These are phyloP conservation scores for Casuarina cunninghamiana DNA, from an alignment of 306 rosid species.

Conservation along the genomic window DNA sequence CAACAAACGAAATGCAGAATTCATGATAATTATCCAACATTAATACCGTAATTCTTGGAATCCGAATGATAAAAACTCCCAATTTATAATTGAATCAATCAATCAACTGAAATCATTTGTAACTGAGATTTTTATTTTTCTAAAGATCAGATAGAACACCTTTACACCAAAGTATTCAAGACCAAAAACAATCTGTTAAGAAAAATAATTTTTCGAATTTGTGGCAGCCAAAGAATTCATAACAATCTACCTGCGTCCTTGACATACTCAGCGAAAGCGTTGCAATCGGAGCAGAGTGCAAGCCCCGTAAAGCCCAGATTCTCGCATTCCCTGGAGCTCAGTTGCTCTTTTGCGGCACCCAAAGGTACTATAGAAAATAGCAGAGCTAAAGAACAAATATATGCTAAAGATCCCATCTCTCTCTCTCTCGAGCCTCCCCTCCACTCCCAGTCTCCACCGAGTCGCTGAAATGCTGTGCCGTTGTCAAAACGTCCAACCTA, in stretches of 20 bases:
- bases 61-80: not conserved
- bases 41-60: not conserved
- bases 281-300: slow-evolving; percentile 88
- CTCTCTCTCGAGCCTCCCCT: not conserved
- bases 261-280: slow-evolving; percentile 80
- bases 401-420: slow-evolving; percentile 37
- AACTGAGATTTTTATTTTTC: not conserved
- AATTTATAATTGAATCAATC: not conserved
- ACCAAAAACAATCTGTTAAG: not conserved
- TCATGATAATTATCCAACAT: not conserved
- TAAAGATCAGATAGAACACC: not conserved
- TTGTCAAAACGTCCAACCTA: too few relatives aligned
- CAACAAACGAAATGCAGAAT: not conserved
- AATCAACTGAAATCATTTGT: not conserved
- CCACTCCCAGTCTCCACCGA: too few relatives aligned
- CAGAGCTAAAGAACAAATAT: slow-evolving; percentile 2
- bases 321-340: slow-evolving; percentile 84
- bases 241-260: slow-evolving; percentile 71
- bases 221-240: too few relatives aligned
- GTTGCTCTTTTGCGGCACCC: slow-evolving; percentile 45
- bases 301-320: slow-evolving; percentile 88
- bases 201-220: too few relatives aligned
- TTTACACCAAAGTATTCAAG: not conserved
- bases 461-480: too few relatives aligned
- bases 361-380: slow-evolving; percentile 15